Evolutionary conservation across 352 stramenopile genomes (phyloP).

Genomic region (Thraustochytrium striatum): DNA sequence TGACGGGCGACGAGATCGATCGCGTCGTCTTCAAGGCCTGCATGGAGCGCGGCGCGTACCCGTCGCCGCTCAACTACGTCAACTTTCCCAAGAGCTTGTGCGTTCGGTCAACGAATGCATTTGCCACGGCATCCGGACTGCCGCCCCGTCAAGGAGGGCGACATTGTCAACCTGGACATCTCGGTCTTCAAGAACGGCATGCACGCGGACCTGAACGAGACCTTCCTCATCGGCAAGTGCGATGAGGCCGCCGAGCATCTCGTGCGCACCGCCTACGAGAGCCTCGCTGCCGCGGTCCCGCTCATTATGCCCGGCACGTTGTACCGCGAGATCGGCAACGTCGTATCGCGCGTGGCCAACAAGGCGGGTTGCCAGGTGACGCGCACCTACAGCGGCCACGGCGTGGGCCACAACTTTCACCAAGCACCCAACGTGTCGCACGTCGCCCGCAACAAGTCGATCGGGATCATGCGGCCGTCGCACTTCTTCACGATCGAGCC

Average conservation of each 20-base stretch:
- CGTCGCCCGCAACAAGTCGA: slow-evolving; percentile 96
- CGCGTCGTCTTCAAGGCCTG: slow-evolving; percentile 85
- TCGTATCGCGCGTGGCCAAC: slow-evolving; percentile 80
- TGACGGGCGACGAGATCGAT: slow-evolving; percentile 96
- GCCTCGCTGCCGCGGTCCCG: slow-evolving; percentile 70
- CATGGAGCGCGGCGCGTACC: slow-evolving; percentile 86
- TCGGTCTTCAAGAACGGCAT: slow-evolving; percentile 94
- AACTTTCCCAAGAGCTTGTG: slow-evolving; percentile 91
- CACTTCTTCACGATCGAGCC: slow-evolving; percentile 99
- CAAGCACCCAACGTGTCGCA: slow-evolving; percentile 93
- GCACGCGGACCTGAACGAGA: slow-evolving; percentile 97
- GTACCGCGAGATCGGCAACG: slow-evolving; percentile 89
- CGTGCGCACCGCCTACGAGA: slow-evolving; percentile 86
- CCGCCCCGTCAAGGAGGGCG: slow-evolving; percentile 83
- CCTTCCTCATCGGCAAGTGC: slow-evolving; percentile 92
- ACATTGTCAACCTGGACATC: slow-evolving; percentile 98
- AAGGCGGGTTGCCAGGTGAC: slow-evolving; percentile 84
- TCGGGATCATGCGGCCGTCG: slow-evolving; percentile 91
- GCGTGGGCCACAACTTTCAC: slow-evolving; percentile 94
- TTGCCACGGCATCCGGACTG: slow-evolving; percentile 95
- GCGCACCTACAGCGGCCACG: slow-evolving; percentile 96
- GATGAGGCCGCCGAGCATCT: slow-evolving; percentile 81
- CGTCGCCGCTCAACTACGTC: slow-evolving; percentile 94
- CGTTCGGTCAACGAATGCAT: slow-evolving; percentile 89
- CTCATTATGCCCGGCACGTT: slow-evolving; percentile 89